Conservation (phyloP, 805 yeast species). For the Pichia exigua region DNA sequence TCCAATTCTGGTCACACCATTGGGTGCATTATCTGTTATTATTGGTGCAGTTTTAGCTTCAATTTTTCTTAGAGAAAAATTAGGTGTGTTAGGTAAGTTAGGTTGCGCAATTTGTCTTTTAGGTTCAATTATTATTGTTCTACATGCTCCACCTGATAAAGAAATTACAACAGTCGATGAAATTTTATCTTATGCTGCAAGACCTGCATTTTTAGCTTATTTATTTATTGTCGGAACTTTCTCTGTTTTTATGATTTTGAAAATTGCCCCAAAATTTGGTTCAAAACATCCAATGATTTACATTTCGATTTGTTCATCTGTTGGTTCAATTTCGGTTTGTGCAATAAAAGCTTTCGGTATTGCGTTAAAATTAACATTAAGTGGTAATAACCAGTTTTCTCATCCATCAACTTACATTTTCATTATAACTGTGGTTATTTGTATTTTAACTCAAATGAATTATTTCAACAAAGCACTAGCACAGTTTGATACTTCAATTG, state of each 20-base stretch:
- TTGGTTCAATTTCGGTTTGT: conserved; percentile 87
- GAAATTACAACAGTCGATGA: conserved; percentile 85
- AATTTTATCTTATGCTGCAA: conserved; percentile 68
- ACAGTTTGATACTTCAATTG: conserved; percentile 87
- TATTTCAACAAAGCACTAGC: conserved; percentile 90
- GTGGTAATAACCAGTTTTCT: conserved; percentile 82
- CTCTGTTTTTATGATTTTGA: conserved; percentile 72
- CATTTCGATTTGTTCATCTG: conserved; percentile 81
- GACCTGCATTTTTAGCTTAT: conserved; percentile 69
- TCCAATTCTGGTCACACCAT: conserved; percentile 83
- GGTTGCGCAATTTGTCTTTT: conserved; percentile 88
- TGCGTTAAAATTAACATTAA: conserved; percentile 74
- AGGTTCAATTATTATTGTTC: conserved; percentile 80
- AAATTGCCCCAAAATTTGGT: conserved; percentile 76
- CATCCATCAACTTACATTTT: conserved; percentile 80
- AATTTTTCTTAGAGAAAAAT: conserved; percentile 72
- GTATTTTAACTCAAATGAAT: conserved; percentile 88
- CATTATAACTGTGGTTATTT: conserved; percentile 65
- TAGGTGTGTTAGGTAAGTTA: conserved; percentile 81
- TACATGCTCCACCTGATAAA: conserved; percentile 93
- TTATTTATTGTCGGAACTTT: conserved; percentile 55
- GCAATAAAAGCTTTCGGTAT: conserved; percentile 90
- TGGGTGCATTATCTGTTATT: conserved; percentile 84
- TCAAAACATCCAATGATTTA: conserved; percentile 79
- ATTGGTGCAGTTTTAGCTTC: conserved; percentile 91